Evolutionary conservation across 2,329 filamentous ascomycete genomes (phyloP).

Genomic region (Xylariaceae sp.): DNA sequence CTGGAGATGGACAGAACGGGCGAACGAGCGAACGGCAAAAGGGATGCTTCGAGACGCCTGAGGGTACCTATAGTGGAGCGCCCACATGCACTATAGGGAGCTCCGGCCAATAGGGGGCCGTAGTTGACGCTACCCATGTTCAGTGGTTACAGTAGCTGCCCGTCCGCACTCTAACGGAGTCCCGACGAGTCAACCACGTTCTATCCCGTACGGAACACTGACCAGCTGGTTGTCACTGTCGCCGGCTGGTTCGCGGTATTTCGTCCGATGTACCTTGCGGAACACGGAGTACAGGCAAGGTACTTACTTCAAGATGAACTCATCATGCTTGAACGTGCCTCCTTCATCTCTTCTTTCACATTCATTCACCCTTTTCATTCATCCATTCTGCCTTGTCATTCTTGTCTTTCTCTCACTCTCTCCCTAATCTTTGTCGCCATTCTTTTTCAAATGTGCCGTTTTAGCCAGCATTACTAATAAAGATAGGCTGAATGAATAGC

Average conservation of each 20-base stretch:
- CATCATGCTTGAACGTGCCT: not conserved
- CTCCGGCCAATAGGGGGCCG: conserved; percentile 22
- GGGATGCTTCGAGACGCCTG: conserved; percentile 21
- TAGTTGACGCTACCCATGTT: not conserved
- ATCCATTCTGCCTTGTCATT: not conserved
- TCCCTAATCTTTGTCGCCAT: not conserved
- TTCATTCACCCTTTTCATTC: not conserved
- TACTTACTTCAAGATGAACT: too few species aligned
- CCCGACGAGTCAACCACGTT: not conserved
- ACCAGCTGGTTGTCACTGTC: too few species aligned
- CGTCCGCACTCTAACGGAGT: conserved; percentile 1
- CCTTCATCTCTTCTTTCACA: not conserved
- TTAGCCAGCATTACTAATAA: not conserved
- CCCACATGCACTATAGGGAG: conserved; percentile 16
- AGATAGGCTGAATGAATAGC: not conserved
- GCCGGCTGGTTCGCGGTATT: too few species aligned
- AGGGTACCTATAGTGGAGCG: conserved; percentile 17
- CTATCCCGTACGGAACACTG: too few species aligned
- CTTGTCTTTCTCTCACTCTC: not conserved
- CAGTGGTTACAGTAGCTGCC: not conserved
- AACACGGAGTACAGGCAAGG: too few species aligned
- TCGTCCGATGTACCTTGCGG: too few species aligned
- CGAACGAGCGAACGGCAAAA: not conserved
- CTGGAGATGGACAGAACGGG: too few species aligned
- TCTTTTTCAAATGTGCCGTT: not conserved